These are phyloP conservation scores for Trapa bicornis DNA, from an alignment of 345 rosid genomes.

Conservation along the genomic window DNA sequence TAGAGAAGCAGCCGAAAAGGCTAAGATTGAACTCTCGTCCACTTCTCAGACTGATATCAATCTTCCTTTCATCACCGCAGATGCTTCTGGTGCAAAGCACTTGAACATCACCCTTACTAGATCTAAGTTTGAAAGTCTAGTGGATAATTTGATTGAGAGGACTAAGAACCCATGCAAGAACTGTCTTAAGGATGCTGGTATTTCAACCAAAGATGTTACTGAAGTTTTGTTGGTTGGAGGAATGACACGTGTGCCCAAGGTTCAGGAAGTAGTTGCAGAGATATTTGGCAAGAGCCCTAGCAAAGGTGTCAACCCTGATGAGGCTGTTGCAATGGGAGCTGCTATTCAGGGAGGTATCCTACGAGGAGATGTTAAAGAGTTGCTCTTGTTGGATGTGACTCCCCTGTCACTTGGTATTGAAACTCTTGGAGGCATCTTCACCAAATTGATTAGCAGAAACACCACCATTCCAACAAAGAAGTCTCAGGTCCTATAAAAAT, in stretches of 20 bases:
- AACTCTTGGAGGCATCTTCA: constrained; percentile 44
- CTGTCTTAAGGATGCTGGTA: constrained; percentile 75
- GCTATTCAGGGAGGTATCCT: constrained; percentile 89
- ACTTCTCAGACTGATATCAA: constrained; percentile 77
- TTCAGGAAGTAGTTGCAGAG: constrained; percentile 60
- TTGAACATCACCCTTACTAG: constrained; percentile 68
- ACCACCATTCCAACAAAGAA: constrained; percentile 54
- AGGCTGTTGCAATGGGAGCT: constrained; percentile 88
- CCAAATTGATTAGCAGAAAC: constrained; percentile 34
- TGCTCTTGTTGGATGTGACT: constrained; percentile 79
- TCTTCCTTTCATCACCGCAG: constrained; percentile 79
- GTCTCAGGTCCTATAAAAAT: constrained; percentile 22
- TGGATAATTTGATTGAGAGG: constrained; percentile 58
- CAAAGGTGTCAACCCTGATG: constrained; percentile 85
- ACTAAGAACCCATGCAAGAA: constrained; percentile 59
- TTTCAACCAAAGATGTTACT: constrained; percentile 53
- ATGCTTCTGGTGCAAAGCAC: constrained; percentile 78
- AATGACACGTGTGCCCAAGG: constrained; percentile 96
- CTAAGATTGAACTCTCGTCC: constrained; percentile 81
- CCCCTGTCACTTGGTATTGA: constrained; percentile 51
- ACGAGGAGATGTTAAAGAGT: constrained; percentile 84
- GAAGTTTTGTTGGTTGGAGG: constrained; percentile 91
- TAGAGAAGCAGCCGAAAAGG: constrained; percentile 83
- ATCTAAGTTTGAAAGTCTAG: constrained; percentile 60
- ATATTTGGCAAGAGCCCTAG: constrained; percentile 80